These are phyloP conservation scores for Bjerkandera adusta DNA, from an alignment of 1,284 basidiomycete genomes.

Conservation along the genomic window DNA sequence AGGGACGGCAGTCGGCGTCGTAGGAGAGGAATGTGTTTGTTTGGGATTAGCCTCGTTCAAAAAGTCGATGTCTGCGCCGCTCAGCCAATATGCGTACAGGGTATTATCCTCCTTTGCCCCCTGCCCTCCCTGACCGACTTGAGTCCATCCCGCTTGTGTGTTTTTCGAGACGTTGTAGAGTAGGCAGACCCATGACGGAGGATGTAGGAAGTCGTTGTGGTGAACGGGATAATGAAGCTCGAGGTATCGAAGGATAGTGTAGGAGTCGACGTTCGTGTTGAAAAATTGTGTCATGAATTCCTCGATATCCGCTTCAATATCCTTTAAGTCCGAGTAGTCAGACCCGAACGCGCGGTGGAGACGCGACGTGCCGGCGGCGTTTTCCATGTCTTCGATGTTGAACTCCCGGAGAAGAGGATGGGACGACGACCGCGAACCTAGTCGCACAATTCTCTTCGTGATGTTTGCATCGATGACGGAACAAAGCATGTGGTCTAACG, in stretches of 20 bases:
- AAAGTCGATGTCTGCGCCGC: slow-evolving; percentile 19
- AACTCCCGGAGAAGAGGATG: slow-evolving; percentile 55
- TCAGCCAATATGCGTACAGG: slow-evolving; percentile 20
- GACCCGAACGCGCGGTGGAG: slow-evolving; percentile 33
- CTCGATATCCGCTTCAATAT: slow-evolving; percentile 42
- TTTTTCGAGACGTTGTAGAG: slow-evolving; percentile 13
- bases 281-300: slow-evolving; percentile 43
- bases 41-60: slow-evolving; percentile 20
- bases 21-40: neutral
- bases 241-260: slow-evolving; percentile 41
- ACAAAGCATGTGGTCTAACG: slow-evolving; percentile 66
- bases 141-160: slow-evolving; percentile 22
- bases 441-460: slow-evolving; percentile 58
- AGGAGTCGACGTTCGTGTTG: slow-evolving; percentile 35
- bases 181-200: slow-evolving; percentile 41
- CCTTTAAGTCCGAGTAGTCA: slow-evolving; percentile 41
- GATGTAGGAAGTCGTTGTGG: slow-evolving; percentile 33
- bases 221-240: slow-evolving; percentile 41
- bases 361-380: slow-evolving; percentile 38
- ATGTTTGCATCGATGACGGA: slow-evolving; percentile 61
- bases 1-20: too few species aligned
- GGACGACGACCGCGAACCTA: slow-evolving; percentile 61
- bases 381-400: slow-evolving; percentile 56
- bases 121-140: slow-evolving; percentile 18
- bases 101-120: slow-evolving; percentile 11